Evolutionary conservation across 805 yeast genomes (phyloP), one percentile per base, ranked within the genome.

Genomic region (Vanderwaltozyma polyspora): DNA sequence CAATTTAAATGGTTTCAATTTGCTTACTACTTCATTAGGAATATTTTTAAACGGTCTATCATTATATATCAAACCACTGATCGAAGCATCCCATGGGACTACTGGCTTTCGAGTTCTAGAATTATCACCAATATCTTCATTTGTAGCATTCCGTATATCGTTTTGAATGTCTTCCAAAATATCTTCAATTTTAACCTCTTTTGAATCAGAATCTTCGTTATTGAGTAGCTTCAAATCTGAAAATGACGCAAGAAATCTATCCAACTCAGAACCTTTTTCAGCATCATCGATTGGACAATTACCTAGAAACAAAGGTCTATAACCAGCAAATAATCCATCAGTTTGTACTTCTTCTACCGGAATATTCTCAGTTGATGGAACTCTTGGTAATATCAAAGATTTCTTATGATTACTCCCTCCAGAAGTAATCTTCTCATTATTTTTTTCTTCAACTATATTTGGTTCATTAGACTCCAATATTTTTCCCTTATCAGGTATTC

Each of bases 321-420:
- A 64, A 11, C 70, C 68, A 10, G 71, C 68, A 43, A 66, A 63
- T 25, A 68, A 48, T 3, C 69, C 64, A 28, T 64, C 67, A 16
- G 52, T 43, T 30, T 55, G 54, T 6, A 57, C 39, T n/a, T 52
- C 57, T 10, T 40, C 34, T 5, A 32, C 37, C 3, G 52, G 42
- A 8, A 57, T 46, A 41, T 53, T 42, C 21, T 49, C 55, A 3
- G 60, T 54, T 5, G 51, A 34, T 2, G 51, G 46, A 2, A 57
- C 57, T 23, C 42, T 45, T 6, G 62, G 62, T 4, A 56, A 51
- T 17, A 49, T 26, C 15, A 45, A 31, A 16, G 31, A 28, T 18
- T 25, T 33, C 11, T 21, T 27, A 14, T 18, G 11, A 8, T 10
- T 21, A 10, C 10, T 6, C 32, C 32, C 17, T 21, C 25, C 19